phyloP scores from a whole-genome alignment of 306 rosid species.

The Sesbania bispinosa region DNA sequence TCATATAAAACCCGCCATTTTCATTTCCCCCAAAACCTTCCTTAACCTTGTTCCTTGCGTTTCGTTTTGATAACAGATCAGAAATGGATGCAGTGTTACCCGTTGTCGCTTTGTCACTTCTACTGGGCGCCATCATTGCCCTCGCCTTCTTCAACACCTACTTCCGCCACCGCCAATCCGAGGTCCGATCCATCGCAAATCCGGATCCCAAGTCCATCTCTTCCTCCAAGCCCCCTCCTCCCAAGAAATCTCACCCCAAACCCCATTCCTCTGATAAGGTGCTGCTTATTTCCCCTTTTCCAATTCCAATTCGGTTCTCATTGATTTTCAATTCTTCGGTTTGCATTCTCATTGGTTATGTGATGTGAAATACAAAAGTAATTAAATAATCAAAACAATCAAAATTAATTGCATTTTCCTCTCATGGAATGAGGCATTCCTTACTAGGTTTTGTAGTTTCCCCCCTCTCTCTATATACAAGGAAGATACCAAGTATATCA shows the following conservation, averaged over 20 bases:
- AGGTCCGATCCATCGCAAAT: slow-evolving; percentile 63
- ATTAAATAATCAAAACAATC: neutral
- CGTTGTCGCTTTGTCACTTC: slow-evolving; percentile 47
- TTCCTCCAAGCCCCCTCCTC: slow-evolving; percentile 26
- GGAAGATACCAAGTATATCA: neutral
- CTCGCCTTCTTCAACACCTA: slow-evolving; percentile 59
- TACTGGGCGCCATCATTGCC: slow-evolving; percentile 71
- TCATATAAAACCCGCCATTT: too few species aligned
- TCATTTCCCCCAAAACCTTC: neutral
- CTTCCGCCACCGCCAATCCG: slow-evolving; percentile 67
- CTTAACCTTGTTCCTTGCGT: neutral
- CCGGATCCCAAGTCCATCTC: slow-evolving; percentile 61
- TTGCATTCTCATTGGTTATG: neutral
- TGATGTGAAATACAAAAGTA: neutral
- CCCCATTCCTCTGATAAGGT: slow-evolving; percentile 85
- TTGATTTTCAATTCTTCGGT: neutral
- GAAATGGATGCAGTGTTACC: slow-evolving; percentile 65
- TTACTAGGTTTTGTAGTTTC: neutral
- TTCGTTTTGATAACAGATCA: neutral
- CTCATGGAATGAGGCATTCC: neutral
- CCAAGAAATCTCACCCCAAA: slow-evolving; percentile 60
- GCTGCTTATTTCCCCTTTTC: neutral
- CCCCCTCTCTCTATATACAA: neutral
- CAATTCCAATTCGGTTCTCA: neutral
- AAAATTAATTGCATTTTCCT: neutral